Percentiles rank a stretch among this genome's conserved stretches.
Conservation (phyloP, 1,284 basidiomycete species). For the Peniophora sp. region DNA sequence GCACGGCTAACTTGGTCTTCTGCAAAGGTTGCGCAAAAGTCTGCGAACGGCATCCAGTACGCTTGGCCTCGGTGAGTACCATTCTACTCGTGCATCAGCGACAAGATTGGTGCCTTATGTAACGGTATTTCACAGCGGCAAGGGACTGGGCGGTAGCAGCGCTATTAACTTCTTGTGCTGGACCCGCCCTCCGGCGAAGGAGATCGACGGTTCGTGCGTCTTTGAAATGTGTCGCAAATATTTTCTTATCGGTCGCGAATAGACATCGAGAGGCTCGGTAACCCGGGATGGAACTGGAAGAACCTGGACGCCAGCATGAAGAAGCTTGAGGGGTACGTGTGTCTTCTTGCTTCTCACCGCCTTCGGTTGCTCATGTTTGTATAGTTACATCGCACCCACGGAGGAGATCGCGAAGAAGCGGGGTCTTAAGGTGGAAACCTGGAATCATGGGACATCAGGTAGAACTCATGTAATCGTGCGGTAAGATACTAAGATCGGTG, state of each 20-base stretch:
- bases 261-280: constrained; percentile 25
- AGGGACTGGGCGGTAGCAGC: constrained; percentile 22
- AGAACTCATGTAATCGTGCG: neutral
- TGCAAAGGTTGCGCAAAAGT: constrained; percentile 12
- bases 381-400: constrained; percentile 13
- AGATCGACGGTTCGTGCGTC: constrained; percentile 15
- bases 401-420: constrained; percentile 1
- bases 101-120: no score
- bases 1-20: no score
- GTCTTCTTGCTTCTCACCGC: constrained; percentile 13
- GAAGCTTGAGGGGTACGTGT: constrained; percentile 23
- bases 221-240: neutral
- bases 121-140: constrained; percentile 11
- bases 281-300: constrained; percentile 35
- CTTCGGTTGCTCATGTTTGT: constrained; percentile 13
- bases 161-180: constrained; percentile 17
- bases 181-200: constrained; percentile 17
- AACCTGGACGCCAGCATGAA: constrained; percentile 25
- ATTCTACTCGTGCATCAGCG: neutral
- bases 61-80: constrained; percentile 12
- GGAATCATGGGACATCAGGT: constrained; percentile 7
- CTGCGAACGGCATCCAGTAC: constrained; percentile 7
- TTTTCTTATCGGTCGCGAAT: constrained; percentile 12
- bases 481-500: neutral
- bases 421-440: constrained; percentile 1